A percentile compares a stretch with the other conserved stretches of the same genome.
Conservation (phyloP, 192 early-diverging fungal genomes). For the Dispira simplex region DNA sequence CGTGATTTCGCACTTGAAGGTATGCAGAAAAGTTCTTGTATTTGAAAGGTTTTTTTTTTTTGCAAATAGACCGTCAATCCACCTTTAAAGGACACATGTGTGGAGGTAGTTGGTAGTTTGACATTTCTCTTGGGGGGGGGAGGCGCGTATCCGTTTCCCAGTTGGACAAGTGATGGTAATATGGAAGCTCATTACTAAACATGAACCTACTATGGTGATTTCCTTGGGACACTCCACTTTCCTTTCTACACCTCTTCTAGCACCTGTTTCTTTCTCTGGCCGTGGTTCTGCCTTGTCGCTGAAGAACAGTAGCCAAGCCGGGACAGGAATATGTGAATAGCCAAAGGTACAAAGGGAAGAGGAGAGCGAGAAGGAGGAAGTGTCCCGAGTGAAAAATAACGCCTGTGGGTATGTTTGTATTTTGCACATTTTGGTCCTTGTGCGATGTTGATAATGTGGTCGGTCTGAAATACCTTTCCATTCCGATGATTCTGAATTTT, state of each 20-base stretch:
- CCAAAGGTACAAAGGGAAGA: no score
- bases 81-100: background rate
- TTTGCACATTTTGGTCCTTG: no score
- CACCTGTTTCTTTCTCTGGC: no score
- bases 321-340: no score
- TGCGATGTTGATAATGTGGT: no score
- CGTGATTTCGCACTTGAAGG: slow-evolving; percentile 38
- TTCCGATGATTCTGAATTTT: background rate
- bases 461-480: background rate
- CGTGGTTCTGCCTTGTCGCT: no score
- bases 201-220: no score
- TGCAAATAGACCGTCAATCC: background rate
- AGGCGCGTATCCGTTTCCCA: background rate
- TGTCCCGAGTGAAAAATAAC: background rate
- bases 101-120: background rate
- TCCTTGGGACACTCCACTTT: no score
- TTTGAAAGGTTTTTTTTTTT: background rate
- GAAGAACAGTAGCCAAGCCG: no score
- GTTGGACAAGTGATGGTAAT: background rate
- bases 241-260: no score
- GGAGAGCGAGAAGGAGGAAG: background rate
- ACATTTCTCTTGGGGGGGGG: background rate
- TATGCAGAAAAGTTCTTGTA: slow-evolving; percentile 7
- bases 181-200: background rate
- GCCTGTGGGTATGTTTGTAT: background rate